Base-by-base conservation (phyloP, 2,329 filamentous ascomycete genomes). In the Arthroderma sp. region DNA sequence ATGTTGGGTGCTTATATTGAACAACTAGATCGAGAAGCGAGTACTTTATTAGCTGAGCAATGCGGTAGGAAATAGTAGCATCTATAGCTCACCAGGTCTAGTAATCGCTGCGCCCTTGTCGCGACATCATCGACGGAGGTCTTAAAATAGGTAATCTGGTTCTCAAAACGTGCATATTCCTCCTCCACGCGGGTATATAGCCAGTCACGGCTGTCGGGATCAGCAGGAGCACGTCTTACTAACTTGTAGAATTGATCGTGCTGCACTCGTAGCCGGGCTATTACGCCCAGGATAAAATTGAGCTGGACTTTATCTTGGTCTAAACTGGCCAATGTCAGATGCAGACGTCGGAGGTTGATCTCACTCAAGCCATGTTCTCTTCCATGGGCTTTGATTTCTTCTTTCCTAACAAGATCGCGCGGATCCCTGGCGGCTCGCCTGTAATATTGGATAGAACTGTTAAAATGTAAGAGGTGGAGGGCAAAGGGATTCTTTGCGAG, bases 61-160 rank as follows among this genome's bases (percentile, higher is more conserved):
- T 33, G n/a, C 9, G 9, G 9, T 30, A 38, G 6, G 5, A 6
- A 44, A 28, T 4, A 8, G 5, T 3, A 10, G 3, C 0, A 29
- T 11, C 7, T 7, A 29, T 5, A 28, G 31, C 45, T 5, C 28
- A 47, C 45, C 32, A 47, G 28, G 29, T 47, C 45, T 8, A 44
- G 31, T 4, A 47, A 33, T 4, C 45, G 38, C 33, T 47, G 45
- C 6, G 45, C 45, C 34, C 45, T 38, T 10, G 45, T 41, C 15
- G 45, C 45, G 9, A 47, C 45, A 47, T 47, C 38, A 28, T 47
- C 45, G 8, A 47, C 41, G 4, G 45, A 47, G 2, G 45, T 47
- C 34, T 44, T 47, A n/a, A 47, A 47, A 27, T 47, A 47, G 15
- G 45, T 47, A n/a, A 47, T 47, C 11, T 47, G 45, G 42, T 47